Evolutionary conservation across 306 rosid genomes (phyloP), one percentile per base, ranked within the genome.

Genomic region (Begonia masoniana): DNA sequence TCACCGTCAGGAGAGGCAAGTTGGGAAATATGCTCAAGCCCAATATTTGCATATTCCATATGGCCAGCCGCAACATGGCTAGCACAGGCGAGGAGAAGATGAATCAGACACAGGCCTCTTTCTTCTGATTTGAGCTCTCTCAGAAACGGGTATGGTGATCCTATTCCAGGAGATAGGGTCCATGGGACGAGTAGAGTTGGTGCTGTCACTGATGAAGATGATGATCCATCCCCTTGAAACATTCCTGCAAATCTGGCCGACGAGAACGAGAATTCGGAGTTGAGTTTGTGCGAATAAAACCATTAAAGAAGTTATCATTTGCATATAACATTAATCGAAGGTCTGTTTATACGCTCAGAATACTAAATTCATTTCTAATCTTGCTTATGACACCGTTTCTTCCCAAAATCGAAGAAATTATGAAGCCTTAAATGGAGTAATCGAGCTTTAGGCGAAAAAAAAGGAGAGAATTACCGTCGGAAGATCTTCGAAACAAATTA

Each of bases 1-100:
- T 75, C 79, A 0, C 94, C 94, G 51, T 79, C 79, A 11, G 94
- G 82, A 12, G 92, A 81, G 12, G 87, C 72, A 8, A 82, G 66
- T 21, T 71, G 88, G 60, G 94, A 78, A 56, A 83, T 83, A 16
- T 67, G 72, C 26, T 91, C 94, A 0, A 91, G 87, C 49, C 71
- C 74, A 13, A 71, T 51, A 41, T 91, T 85, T 21, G 99, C 92
- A 46, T 75, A 71, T 50, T 86, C 86, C 8, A 86, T 74, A 72
- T 72, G 72, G 17, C 94, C 85, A 0, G 78, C 56, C n/a, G 96
- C 88, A 3, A 86, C 89, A 54, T 71, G 84, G 69, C 68, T 62
- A 2, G 96, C 87, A 64, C 92, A 83, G 6, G 77, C 77, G 41
- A 55, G 49, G 10, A 86, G 88, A 56, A 86, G 84, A 12, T 57